phyloP scores from a whole-genome alignment of 2,329 filamentous ascomycete genomes.

The Aspergillus uvarum region DNA sequence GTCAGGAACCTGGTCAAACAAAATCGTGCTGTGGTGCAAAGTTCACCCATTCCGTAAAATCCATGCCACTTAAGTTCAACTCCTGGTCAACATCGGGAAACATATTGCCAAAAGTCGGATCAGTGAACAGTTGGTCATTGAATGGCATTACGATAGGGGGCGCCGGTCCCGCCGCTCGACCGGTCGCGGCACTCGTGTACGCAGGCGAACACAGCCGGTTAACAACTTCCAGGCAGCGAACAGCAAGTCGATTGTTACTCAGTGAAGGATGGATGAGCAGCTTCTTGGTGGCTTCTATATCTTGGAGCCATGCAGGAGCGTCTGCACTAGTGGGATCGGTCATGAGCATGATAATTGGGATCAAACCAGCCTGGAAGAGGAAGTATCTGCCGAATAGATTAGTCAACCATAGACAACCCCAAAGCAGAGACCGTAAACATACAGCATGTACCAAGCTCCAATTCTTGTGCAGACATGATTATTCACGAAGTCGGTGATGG shows the following conservation, averaged over 20 bases:
- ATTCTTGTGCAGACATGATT: conserved; percentile 42
- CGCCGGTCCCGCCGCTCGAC: conserved; percentile 20
- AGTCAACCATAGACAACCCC: background rate
- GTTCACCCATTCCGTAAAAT: conserved; percentile 44
- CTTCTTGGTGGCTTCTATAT: conserved; percentile 42
- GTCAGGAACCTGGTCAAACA: conserved; percentile 6
- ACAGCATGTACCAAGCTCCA: conserved; percentile 47
- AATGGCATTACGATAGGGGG: conserved; percentile 36
- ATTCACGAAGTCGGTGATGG: conserved; percentile 44
- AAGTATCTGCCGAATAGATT: conserved; percentile 36
- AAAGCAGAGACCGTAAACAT: conserved; percentile 12
- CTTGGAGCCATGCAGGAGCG: conserved; percentile 38
- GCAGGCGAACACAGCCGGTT: conserved; percentile 39
- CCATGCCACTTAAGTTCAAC: conserved; percentile 33
- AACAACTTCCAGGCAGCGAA: conserved; percentile 41
- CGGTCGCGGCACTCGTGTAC: conserved; percentile 18
- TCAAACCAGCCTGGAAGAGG: conserved; percentile 47
- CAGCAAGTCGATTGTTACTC: conserved; percentile 40
- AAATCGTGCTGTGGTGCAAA: conserved; percentile 30
- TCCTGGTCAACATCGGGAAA: conserved; percentile 37
- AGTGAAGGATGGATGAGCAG: conserved; percentile 41
- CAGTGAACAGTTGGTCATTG: conserved; percentile 37
- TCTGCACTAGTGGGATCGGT: conserved; percentile 41
- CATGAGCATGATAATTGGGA: conserved; percentile 46
- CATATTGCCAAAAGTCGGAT: conserved; percentile 36